Percentiles rank a stretch among this genome's conserved stretches.
Conservation (phyloP, 192 early-diverging fungal genomes). For the Backusella westeae region DNA sequence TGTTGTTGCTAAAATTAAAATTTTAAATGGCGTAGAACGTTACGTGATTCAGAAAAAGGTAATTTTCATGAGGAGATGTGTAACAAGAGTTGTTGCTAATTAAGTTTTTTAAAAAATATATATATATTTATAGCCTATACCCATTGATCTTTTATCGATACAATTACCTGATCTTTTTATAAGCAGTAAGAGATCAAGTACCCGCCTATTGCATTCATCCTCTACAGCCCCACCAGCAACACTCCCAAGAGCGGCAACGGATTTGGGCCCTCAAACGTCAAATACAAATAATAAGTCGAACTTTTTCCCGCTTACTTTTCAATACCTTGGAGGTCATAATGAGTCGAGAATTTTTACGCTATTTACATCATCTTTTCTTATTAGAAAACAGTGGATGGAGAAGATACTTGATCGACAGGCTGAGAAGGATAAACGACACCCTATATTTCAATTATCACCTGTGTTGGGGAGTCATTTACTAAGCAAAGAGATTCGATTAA, state of each 20-base stretch:
- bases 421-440: slow-evolving; percentile 36
- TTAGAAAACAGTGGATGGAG: slow-evolving; percentile 80
- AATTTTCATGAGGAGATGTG: not conserved
- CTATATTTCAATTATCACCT: slow-evolving; percentile 52
- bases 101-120: not conserved
- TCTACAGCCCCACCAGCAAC: not conserved
- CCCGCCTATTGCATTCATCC: slow-evolving; percentile 14
- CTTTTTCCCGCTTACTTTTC: slow-evolving; percentile 73
- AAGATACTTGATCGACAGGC: slow-evolving; percentile 67
- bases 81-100: not conserved
- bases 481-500: slow-evolving; percentile 45
- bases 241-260: slow-evolving; percentile 34
- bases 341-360: slow-evolving; percentile 50
- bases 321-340: slow-evolving; percentile 68
- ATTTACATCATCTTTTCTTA: slow-evolving; percentile 70
- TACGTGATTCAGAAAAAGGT: slow-evolving; percentile 59
- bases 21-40: slow-evolving; percentile 45
- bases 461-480: slow-evolving; percentile 44
- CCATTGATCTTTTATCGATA: slow-evolving; percentile 70
- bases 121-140: slow-evolving; percentile 59
- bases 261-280: not conserved
- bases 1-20: slow-evolving; percentile 67
- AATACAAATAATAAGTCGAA: slow-evolving; percentile 25
- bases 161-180: slow-evolving; percentile 13
- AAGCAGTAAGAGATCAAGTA: slow-evolving; percentile 15